phyloP scores from a whole-genome alignment of 2,329 filamentous ascomycete genomes.

The Colletotrichum musae region DNA sequence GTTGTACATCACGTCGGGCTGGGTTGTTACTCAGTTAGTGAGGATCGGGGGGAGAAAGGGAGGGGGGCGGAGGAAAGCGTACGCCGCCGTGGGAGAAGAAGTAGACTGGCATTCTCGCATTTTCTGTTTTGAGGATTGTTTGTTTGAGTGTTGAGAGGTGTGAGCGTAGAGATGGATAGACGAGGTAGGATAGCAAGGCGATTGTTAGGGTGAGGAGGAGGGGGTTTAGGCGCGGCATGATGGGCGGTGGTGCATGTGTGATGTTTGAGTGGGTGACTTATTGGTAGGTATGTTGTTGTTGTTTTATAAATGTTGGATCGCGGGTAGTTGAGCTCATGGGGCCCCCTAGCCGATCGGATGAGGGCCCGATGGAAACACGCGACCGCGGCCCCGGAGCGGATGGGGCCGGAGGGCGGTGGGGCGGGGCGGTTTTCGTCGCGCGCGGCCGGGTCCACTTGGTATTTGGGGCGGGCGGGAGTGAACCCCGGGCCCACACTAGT shows the following conservation, averaged over 20 bases:
- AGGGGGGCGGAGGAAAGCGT: conserved; percentile 48
- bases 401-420: conserved; percentile 10
- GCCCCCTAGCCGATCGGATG: conserved; percentile 19
- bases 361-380: not conserved
- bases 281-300: too few species aligned
- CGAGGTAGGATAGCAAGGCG: conserved; percentile 8
- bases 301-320: too few species aligned
- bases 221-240: conserved; percentile 23
- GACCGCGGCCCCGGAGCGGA: conserved; percentile 4
- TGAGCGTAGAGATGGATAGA: conserved; percentile 2
- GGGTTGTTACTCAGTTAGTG: too few species aligned
- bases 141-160: not conserved
- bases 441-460: conserved; percentile 33
- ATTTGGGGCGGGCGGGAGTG: too few species aligned
- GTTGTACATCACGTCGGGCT: conserved; percentile 79
- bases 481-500: too few species aligned
- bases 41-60: too few species aligned
- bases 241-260: not conserved
- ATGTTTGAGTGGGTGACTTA: too few species aligned
- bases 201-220: conserved; percentile 20
- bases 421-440: conserved; percentile 33
- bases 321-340: not conserved
- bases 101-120: conserved; percentile 57
- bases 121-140: not conserved
- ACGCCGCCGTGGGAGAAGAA: conserved; percentile 67